A percentile compares a stretch with the other conserved stretches of the same genome.
Evolutionary conservation across 140 eudicot genomes (phyloP).

Genomic region (Bidens hawaiensis): DNA sequence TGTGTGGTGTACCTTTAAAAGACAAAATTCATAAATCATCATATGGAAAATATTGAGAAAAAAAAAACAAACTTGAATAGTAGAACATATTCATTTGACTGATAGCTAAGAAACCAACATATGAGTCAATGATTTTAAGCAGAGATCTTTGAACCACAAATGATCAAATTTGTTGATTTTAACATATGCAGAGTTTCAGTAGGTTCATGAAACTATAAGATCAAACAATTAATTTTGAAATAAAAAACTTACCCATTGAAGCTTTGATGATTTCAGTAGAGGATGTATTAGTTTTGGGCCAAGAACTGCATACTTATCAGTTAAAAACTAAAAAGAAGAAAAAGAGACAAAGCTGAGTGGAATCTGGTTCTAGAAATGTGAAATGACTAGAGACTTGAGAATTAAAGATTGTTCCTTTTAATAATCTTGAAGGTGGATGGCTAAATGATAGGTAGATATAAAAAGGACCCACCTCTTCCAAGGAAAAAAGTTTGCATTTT

Average conservation of each 20-base stretch:
- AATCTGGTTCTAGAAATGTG: slow-evolving; percentile 21
- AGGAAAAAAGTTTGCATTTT: background rate
- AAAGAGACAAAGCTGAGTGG: slow-evolving; percentile 16
- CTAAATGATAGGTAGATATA: slow-evolving; percentile 14
- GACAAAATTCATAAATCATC: slow-evolving; percentile 15
- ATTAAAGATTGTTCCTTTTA: slow-evolving; percentile 17
- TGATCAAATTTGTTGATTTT: background rate
- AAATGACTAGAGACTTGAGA: slow-evolving; percentile 14
- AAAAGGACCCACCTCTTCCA: slow-evolving; percentile 23
- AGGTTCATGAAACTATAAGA: background rate
- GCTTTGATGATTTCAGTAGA: slow-evolving; percentile 5
- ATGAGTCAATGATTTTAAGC: background rate
- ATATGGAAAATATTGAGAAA: background rate
- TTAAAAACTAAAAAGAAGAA: slow-evolving; percentile 4
- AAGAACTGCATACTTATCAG: slow-evolving; percentile 15
- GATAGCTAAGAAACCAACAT: slow-evolving; percentile 4
- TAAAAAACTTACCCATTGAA: slow-evolving; percentile 26
- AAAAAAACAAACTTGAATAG: background rate
- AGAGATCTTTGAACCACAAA: background rate
- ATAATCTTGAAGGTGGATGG: slow-evolving; percentile 25
- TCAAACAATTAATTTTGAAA: background rate
- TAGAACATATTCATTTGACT: background rate
- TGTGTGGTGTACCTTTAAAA: slow-evolving; percentile 35
- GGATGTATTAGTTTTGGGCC: background rate
- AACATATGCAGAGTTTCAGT: background rate